Percentiles rank a stretch among this genome's conserved stretches.
Conservation (phyloP, 2,329 filamentous ascomycete species). For the Clarireedia paspali region DNA sequence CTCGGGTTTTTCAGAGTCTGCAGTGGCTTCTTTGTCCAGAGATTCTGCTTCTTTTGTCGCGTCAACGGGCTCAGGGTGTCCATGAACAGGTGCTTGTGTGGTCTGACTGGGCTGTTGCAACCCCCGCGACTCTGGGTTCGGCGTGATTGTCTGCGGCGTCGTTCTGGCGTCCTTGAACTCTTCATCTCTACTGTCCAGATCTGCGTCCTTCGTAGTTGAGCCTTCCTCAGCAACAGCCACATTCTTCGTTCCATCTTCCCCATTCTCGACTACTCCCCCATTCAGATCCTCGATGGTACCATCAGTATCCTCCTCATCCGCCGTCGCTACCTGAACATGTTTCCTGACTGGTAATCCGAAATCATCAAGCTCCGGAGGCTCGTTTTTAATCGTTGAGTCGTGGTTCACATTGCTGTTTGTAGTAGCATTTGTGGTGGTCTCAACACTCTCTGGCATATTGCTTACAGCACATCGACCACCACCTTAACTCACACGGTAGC, state of each 20-base stretch:
- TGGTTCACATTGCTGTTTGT: constrained; percentile 15
- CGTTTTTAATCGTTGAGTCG: constrained; percentile 7
- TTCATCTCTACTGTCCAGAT: constrained; percentile 34
- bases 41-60: constrained; percentile 10
- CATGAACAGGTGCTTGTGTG: constrained; percentile 1
- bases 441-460: constrained; percentile 27
- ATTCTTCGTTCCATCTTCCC: constrained; percentile 4
- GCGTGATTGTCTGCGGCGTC: constrained; percentile 23
- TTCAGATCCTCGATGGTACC: not conserved
- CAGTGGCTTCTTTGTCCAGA: constrained; percentile 2
- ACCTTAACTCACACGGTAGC: constrained; percentile 9
- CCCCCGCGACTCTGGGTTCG: constrained; percentile 16
- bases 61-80: not conserved
- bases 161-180: constrained; percentile 33
- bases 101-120: not conserved
- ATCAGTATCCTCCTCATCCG: not conserved
- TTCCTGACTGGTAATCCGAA: constrained; percentile 61
- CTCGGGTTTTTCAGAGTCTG: constrained; percentile 4
- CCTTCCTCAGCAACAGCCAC: not conserved
- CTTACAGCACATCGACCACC: constrained; percentile 11
- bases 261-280: not conserved
- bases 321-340: constrained; percentile 22
- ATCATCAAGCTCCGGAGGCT: constrained; percentile 50
- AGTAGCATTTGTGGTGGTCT: constrained; percentile 17
- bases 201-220: not conserved